Evolutionary conservation across 768 basidiomycete species (phyloP).

Genomic region (Boletus insuetus): DNA sequence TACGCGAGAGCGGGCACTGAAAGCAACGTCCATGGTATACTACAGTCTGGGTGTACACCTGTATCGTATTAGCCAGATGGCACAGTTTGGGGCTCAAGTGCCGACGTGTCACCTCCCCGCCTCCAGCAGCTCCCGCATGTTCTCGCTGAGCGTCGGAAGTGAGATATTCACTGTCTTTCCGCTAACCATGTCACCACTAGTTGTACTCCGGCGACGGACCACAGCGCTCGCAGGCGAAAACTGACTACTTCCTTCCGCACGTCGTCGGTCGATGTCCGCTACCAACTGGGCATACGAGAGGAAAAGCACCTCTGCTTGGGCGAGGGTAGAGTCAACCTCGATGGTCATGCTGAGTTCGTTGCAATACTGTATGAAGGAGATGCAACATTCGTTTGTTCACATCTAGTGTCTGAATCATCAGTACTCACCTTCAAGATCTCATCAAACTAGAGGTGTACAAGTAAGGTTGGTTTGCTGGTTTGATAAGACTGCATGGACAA

Average conservation of each 20-base stretch:
- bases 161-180: conserved; percentile 32
- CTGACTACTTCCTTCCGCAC: conserved; percentile 48
- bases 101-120: conserved; percentile 35
- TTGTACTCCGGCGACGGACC: conserved; percentile 33
- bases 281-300: conserved; percentile 87
- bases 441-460: conserved; percentile 58
- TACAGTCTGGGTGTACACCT: conserved; percentile 10
- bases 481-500: conserved; percentile 18
- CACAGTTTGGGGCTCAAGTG: neutral
- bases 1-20: conserved; percentile 1
- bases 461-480: conserved; percentile 1
- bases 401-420: neutral
- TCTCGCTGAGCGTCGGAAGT: conserved; percentile 55
- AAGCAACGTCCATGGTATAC: conserved; percentile 11
- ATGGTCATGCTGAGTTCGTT: conserved; percentile 96
- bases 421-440: conserved; percentile 29
- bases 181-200: neutral
- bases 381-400: conserved; percentile 1
- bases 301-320: conserved; percentile 96
- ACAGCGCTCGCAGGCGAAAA: conserved; percentile 24
- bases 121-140: conserved; percentile 58
- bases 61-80: conserved; percentile 2
- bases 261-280: conserved; percentile 82
- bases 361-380: conserved; percentile 58
- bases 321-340: conserved; percentile 91